Evolutionary conservation across 164 flowering plant genomes (phyloP).

Genomic region (Vitis amurensis): DNA sequence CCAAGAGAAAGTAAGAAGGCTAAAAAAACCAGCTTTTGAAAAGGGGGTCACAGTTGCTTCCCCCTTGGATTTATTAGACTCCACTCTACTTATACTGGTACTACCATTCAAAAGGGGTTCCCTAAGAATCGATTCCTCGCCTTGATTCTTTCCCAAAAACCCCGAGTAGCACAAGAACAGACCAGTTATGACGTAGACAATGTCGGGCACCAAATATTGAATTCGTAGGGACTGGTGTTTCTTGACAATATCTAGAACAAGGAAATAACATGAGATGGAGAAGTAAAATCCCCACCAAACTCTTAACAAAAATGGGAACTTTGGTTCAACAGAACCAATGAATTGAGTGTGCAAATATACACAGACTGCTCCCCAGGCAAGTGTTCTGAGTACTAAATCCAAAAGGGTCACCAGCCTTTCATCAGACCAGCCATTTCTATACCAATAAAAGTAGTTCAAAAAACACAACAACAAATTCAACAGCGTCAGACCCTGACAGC

Average conservation of each 20-base stretch:
- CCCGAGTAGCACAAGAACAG: constrained; percentile 53
- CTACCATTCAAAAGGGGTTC: constrained; percentile 64
- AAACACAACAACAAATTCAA: constrained; percentile 41
- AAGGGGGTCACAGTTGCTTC: constrained; percentile 46
- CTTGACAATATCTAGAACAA: constrained; percentile 41
- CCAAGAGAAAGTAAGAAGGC: constrained; percentile 65
- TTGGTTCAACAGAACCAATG: constrained; percentile 22
- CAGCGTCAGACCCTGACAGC: constrained; percentile 43
- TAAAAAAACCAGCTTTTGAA: constrained; percentile 43
- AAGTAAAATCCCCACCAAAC: constrained; percentile 60
- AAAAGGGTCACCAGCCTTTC: constrained; percentile 37
- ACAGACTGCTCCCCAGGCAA: constrained; percentile 52
- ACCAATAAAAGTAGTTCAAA: constrained; percentile 51
- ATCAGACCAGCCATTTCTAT: constrained; percentile 57
- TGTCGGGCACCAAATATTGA: constrained; percentile 43
- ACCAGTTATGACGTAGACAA: constrained; percentile 40
- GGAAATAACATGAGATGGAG: constrained; percentile 42
- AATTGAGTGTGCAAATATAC: constrained; percentile 38
- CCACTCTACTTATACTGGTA: constrained; percentile 9
- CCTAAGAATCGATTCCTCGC: constrained; percentile 27
- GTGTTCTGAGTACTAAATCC: constrained; percentile 44
- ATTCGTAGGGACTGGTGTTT: constrained; percentile 17
- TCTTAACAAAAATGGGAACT: constrained; percentile 47
- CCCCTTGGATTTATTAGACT: constrained; percentile 27
- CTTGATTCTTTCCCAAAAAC: constrained; percentile 28